Evolutionary conservation across 179 eudicot genomes (phyloP), one percentile per base, ranked within the genome.

Genomic region (Spinacia oleracea): DNA sequence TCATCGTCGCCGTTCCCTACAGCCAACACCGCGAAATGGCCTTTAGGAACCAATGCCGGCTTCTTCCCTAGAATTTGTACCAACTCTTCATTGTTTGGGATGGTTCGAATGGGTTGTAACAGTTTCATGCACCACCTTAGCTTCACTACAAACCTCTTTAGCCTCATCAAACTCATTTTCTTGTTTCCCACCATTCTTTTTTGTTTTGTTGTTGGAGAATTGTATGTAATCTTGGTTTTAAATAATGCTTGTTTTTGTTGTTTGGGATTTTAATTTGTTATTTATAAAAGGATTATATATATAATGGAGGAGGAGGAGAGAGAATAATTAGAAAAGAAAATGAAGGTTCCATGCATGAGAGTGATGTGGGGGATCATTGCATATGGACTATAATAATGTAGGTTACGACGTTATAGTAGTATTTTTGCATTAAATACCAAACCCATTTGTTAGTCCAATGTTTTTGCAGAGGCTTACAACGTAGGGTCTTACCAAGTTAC

Each of bases 1-100:
- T 38, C 40, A n/a, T 81, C 82, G 23, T 81, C 84, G 10, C 78
- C 65, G 11, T 85, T 73, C 25, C 73, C 84, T 10, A n/a, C n/a
- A n/a, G 88, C 86, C 40, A 82, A 72, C 42, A 91, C 84, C n/a
- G 83, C 89, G 68, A 91, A 89, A 73, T 89, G 88, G 27, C 96
- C 96, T 76, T 84, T 88, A 9, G 85, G 89, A 18, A 84, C 81
- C 74, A 77, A 38, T 56, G 50, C 70, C 1, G 59, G 6, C 29
- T 29, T 35, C 11, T 16, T 55, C 15, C 45, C 21, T 31, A 72
- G 76, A 5, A 68, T 29, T 12, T n/a, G 21, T 0, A 21, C 45
- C 6, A 38, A 40, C 4, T 46, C 79, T 6, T 81, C 86, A 58
- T 84, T 89, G 1, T 74, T 72, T 0, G 86, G 79, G 46, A 82